These are phyloP conservation scores for Euphorbia pulcherrima DNA, from an alignment of 345 rosid genomes.

Conservation along the genomic window DNA sequence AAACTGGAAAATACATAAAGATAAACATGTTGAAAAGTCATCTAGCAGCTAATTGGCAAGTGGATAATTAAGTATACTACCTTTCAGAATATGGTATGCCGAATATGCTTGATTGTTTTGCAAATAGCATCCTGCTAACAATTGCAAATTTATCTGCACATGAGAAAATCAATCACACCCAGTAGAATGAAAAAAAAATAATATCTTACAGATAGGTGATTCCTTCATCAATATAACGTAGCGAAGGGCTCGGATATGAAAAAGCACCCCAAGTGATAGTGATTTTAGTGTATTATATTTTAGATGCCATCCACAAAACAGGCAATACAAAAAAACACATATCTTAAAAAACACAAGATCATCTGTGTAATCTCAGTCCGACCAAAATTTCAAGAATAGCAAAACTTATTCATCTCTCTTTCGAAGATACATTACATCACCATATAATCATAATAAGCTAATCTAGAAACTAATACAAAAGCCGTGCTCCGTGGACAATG, in stretches of 20 bases:
- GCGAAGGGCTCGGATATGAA: neutral
- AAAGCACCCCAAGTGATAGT: neutral
- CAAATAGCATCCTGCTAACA: slow-evolving; percentile 79
- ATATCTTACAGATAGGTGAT: neutral
- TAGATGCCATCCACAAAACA: neutral
- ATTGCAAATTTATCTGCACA: slow-evolving; percentile 71
- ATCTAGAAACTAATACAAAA: neutral
- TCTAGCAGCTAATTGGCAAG: slow-evolving; percentile 10
- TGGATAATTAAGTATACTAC: slow-evolving; percentile 24
- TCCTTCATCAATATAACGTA: neutral
- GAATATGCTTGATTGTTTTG: slow-evolving; percentile 89
- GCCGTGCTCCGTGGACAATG: neutral
- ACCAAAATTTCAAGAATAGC: neutral
- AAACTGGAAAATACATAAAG: neutral
- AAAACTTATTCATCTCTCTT: neutral
- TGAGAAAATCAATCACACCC: slow-evolving; percentile 11
- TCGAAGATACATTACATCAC: neutral
- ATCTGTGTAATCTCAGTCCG: neutral
- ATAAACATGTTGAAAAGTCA: neutral
- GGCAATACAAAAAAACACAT: neutral
- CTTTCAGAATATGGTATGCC: slow-evolving; percentile 83
- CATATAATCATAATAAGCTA: neutral
- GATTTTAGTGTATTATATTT: neutral
- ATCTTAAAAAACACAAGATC: neutral
- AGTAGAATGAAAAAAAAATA: neutral